Percentiles rank a stretch among this genome's conserved stretches.
Conservation (phyloP, 2,329 filamentous ascomycete species). For the Monilinia laxa region DNA sequence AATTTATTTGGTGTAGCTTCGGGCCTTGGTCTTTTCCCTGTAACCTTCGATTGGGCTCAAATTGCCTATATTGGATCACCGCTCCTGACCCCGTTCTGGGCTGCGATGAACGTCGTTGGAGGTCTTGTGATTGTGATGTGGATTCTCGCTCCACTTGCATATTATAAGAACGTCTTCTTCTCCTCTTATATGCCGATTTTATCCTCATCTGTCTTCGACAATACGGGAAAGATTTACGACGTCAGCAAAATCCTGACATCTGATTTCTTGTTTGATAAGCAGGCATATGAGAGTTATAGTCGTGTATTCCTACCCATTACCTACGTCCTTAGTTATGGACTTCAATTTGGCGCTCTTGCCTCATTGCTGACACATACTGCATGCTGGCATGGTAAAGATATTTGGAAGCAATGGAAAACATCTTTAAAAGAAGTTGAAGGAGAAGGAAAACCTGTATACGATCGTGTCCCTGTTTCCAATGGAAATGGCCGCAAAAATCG, state of each 20-base stretch:
- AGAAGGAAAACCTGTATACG: conserved; percentile 52
- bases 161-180: conserved; percentile 77
- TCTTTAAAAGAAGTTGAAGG: conserved; percentile 63
- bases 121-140: conserved; percentile 82
- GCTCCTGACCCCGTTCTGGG: conserved; percentile 81
- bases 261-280: conserved; percentile 74
- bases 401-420: conserved; percentile 72
- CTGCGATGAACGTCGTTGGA: conserved; percentile 78
- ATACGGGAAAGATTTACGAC: conserved; percentile 75
- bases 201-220: conserved; percentile 82
- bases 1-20: conserved; percentile 87
- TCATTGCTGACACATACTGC: conserved; percentile 77
- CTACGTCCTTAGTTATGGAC: conserved; percentile 81
- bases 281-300: conserved; percentile 78
- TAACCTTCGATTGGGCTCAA: conserved; percentile 92
- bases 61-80: conserved; percentile 82
- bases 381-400: conserved; percentile 83
- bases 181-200: conserved; percentile 85
- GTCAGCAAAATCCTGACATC: conserved; percentile 76
- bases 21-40: conserved; percentile 76
- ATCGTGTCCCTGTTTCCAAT: conserved; percentile 45
- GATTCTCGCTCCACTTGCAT: conserved; percentile 76
- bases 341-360: conserved; percentile 81
- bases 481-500: conserved; percentile 23
- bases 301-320: conserved; percentile 83